phyloP scores from a whole-genome alignment of 2,329 filamentous ascomycete species.

The Aspergillus tamarii region DNA sequence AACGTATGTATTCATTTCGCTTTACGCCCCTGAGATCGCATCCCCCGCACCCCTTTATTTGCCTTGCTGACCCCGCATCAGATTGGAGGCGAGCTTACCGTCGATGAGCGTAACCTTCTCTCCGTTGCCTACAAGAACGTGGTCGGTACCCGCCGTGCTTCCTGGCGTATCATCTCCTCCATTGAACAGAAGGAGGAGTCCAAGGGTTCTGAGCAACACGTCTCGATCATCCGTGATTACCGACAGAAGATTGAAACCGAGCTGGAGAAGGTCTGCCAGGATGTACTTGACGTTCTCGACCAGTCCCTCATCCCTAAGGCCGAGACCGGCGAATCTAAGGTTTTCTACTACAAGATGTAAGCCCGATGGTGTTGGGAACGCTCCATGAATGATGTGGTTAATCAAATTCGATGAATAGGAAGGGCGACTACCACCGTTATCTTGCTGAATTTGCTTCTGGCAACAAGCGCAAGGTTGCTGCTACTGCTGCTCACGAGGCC shows the following conservation, averaged over 20 bases:
- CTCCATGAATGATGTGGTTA: conserved; percentile 69
- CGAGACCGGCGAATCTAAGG: conserved; percentile 96
- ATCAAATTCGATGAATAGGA: conserved; percentile 67
- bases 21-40: conserved; percentile 1
- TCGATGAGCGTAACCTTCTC: conserved; percentile 84
- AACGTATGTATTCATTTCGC: conserved; percentile 62
- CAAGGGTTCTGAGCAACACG: conserved; percentile 96
- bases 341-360: conserved; percentile 99
- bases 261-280: conserved; percentile 97
- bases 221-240: conserved; percentile 92
- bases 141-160: conserved; percentile 95
- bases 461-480: conserved; percentile 92
- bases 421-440: conserved; percentile 99
- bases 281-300: conserved; percentile 94
- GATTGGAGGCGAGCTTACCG: conserved; percentile 69
- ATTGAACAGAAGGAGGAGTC: conserved; percentile 99
- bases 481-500: conserved; percentile 92
- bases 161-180: conserved; percentile 98
- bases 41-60: conserved; percentile 16
- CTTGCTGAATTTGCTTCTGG: conserved; percentile 94
- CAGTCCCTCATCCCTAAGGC: conserved; percentile 93
- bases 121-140: conserved; percentile 99
- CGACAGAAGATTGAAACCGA: conserved; percentile 97
- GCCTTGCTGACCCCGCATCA: conserved; percentile 36
- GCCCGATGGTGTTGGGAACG: conserved; percentile 54